Base-by-base conservation (phyloP, 2,329 filamentous ascomycete genomes). In the Fusarium anthophilum region DNA sequence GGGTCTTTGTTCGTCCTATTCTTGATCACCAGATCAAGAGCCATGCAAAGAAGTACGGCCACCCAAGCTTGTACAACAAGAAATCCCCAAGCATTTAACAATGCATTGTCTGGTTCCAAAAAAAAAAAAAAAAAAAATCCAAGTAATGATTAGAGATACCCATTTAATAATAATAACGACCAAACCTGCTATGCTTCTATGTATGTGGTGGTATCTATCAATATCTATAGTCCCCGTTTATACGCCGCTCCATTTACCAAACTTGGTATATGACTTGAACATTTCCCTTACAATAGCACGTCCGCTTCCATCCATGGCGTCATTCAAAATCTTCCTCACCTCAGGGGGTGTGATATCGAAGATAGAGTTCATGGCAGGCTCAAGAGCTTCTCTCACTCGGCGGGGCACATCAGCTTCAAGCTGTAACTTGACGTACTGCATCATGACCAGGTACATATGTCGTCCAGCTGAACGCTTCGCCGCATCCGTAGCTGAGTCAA, bases 201-300 rank as follows among this genome's bases (percentile, higher is more conserved):
- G 58, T 26, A 53, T 58, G 39, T 73, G 70, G 35, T 76, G 70
- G 70, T 78, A 74, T 78, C 63, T 66, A 67, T 72, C 57, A 63
- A 53, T 44, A 57, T 59, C 57, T 75, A 51, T 58, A 62, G 61
- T 55, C 12, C 15, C 35, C 35, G 50, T 58, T 73, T 84, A 90
- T 30, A 90, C 85, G 39, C 89, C 89, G 58, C 82, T 89, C 89
- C 90, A 91, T 83, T 90, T 91, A 47, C 90, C 90, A 83, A 91
- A 91, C 81, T 86, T 89, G 78, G 85, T 84, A 79, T 90, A 92
- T 79, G 87, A 84, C 77, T 86, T 88, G 71, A 87, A 91, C 84
- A 91, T 83, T 67, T 88, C 86, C 73, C 84, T 84, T 79, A 91
- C 85, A 35, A 92, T 86, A 2, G 87, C 89, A 69, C 90, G 83